Conservation (phyloP, 306 rosid species). For the Gastrolobium bilobum region DNA sequence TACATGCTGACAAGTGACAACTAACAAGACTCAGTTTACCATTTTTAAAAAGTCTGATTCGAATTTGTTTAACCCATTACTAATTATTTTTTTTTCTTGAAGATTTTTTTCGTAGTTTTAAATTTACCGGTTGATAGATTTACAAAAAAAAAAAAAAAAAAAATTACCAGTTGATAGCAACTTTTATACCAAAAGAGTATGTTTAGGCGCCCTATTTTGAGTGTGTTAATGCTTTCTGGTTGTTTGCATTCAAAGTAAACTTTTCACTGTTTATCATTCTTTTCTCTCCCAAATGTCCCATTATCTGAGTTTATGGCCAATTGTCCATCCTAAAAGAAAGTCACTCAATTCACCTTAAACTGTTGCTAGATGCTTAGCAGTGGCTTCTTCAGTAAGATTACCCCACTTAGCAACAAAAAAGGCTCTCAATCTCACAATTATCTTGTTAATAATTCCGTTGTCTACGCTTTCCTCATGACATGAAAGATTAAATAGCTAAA, state of each 20-base stretch:
- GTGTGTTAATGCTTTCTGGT: not conserved
- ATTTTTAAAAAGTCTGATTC: no score
- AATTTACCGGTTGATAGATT: no score
- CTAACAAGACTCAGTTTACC: no score
- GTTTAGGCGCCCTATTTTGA: not conserved
- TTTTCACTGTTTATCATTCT: not conserved
- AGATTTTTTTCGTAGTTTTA: no score
- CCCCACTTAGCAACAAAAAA: slow-evolving; percentile 33
- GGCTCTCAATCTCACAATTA: slow-evolving; percentile 35
- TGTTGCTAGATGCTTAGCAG: slow-evolving; percentile 35
- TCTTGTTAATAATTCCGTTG: slow-evolving; percentile 20
- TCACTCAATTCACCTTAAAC: not conserved
- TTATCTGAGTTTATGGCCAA: not conserved
- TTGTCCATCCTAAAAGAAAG: slow-evolving; percentile 7
- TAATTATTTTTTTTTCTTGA: no score
- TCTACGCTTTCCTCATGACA: slow-evolving; percentile 15
- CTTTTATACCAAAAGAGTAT: no score
- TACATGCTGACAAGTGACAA: no score
- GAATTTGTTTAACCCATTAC: no score
- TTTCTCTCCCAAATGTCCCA: not conserved
- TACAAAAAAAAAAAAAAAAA: no score
- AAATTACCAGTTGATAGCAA: no score
- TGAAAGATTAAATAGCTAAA: slow-evolving; percentile 32
- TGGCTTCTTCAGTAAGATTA: slow-evolving; percentile 37
- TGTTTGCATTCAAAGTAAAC: slow-evolving; percentile 1